Percentiles rank a stretch among this genome's conserved stretches.
phyloP scores from a whole-genome alignment of 208 protist species.

The Crithidia expoeki region DNA sequence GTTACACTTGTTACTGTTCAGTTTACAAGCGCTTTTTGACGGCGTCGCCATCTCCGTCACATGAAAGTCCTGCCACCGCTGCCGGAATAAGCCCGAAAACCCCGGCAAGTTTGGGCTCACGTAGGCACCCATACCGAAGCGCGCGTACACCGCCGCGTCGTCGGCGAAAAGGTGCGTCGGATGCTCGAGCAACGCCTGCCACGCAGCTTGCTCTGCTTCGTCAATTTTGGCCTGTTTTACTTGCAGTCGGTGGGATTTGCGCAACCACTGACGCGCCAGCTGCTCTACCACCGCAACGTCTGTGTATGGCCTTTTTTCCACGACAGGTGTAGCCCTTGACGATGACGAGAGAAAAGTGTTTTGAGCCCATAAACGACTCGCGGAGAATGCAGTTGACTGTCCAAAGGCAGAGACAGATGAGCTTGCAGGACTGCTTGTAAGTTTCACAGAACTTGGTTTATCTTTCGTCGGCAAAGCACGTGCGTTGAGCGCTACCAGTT shows the following conservation, averaged over 20 bases:
- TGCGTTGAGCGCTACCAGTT: constrained; percentile 15
- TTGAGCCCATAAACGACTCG: background rate
- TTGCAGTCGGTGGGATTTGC: constrained; percentile 6
- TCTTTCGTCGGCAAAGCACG: background rate
- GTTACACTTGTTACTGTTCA: background rate
- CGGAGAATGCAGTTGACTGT: background rate
- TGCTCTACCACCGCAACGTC: constrained; percentile 34
- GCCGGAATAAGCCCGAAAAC: constrained; percentile 73
- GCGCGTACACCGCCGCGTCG: constrained; percentile 55
- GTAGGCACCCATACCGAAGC: constrained; percentile 82
- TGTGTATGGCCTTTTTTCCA: constrained; percentile 18
- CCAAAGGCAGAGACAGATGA: background rate
- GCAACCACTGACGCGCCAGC: constrained; percentile 22
- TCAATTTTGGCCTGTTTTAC: constrained; percentile 5
- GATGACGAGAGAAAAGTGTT: background rate
- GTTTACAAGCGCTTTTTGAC: background rate
- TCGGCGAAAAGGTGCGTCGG: constrained; percentile 50
- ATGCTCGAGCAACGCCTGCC: constrained; percentile 36
- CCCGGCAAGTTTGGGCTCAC: constrained; percentile 38
- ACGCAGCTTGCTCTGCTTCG: constrained; percentile 16
- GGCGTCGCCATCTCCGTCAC: constrained; percentile 71
- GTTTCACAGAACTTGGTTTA: background rate
- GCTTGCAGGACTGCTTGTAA: background rate
- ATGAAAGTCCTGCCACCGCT: constrained; percentile 79
- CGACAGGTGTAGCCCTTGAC: background rate